Evolutionary conservation across 495 filamentous ascomycete genomes (phyloP), one percentile per base, ranked within the genome.

Genomic region (Beverwykella pulmonaria): DNA sequence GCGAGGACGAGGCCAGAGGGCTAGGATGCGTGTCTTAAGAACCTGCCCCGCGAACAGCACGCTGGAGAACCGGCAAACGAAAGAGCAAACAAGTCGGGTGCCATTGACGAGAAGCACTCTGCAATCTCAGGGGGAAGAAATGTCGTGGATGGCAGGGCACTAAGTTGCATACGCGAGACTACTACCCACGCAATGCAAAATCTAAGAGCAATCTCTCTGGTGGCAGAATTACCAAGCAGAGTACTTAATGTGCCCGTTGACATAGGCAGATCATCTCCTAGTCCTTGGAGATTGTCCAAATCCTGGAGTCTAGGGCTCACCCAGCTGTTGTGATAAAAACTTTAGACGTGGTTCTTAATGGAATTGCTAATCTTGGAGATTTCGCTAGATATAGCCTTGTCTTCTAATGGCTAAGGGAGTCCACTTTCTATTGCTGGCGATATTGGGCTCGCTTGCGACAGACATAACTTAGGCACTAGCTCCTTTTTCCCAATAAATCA

Each of bases 321-420:
- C 15, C 30, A 60, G 22, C 30, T 36, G 17, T 15, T 68, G 59
- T 74, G 73, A 44, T 78, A 79, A 54, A 76, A 79, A 59, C 75
- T 79, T 67, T 76, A 75, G 44, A 73, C 76, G 49, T 79, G 77
- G 58, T 78, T 78, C 54, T 78, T 78, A 62, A 79, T 74, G 8
- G 34, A 26, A 48, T 63, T 74, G 14, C 74, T 64, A 27, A 79
- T 63, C 56, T 71, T 77, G 23, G 75, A 72, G 6, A 79, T 44
- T 30, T 68, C 76, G 30, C 70, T 65, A 26, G 57, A 55, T 39
- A 78, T 74, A 5, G 73, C 74, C 47, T 73, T 70, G 49, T 78
- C 76, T 29, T 76, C 74, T 1, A 71, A 39, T 53, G 73, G 75
- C 30, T 67, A 71, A 2, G 68, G 69, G n/a, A 69, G 71, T 20